phyloP scores from a whole-genome alignment of 2,329 filamentous ascomycete genomes.

The Periconia sp. region DNA sequence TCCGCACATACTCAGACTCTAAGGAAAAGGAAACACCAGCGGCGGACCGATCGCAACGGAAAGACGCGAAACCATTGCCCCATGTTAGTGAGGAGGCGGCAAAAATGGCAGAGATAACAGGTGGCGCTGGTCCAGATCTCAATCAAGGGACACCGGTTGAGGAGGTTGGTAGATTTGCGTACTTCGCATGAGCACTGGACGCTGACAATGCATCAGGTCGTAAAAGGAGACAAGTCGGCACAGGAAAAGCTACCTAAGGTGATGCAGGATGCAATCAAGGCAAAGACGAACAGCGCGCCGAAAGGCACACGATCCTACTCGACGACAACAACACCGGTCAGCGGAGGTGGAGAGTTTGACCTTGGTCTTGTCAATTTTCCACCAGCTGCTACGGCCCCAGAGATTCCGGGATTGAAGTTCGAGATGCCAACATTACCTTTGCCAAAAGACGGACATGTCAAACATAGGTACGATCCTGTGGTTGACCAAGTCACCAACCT shows the following conservation, averaged over 20 bases:
- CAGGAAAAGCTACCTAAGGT: conserved; percentile 70
- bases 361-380: conserved; percentile 40
- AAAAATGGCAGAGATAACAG: conserved; percentile 63
- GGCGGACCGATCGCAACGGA: conserved; percentile 35
- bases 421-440: conserved; percentile 72
- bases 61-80: conserved; percentile 52
- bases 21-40: conserved; percentile 36
- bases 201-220: conserved; percentile 55
- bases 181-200: conserved; percentile 1
- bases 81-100: conserved; percentile 71
- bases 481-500: conserved; percentile 87
- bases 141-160: conserved; percentile 70
- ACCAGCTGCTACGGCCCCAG: conserved; percentile 22
- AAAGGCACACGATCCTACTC: conserved; percentile 63
- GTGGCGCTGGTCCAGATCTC: conserved; percentile 65
- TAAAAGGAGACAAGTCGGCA: conserved; percentile 67
- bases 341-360: conserved; percentile 18
- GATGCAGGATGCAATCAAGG: conserved; percentile 65
- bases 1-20: conserved; percentile 37
- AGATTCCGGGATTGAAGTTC: conserved; percentile 72
- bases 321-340: conserved; percentile 48
- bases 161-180: conserved; percentile 57
- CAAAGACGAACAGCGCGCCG: conserved; percentile 49
- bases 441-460: conserved; percentile 68
- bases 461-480: conserved; percentile 84